Conservation (phyloP, 768 basidiomycete genomes). For the Hericium erinaceus region DNA sequence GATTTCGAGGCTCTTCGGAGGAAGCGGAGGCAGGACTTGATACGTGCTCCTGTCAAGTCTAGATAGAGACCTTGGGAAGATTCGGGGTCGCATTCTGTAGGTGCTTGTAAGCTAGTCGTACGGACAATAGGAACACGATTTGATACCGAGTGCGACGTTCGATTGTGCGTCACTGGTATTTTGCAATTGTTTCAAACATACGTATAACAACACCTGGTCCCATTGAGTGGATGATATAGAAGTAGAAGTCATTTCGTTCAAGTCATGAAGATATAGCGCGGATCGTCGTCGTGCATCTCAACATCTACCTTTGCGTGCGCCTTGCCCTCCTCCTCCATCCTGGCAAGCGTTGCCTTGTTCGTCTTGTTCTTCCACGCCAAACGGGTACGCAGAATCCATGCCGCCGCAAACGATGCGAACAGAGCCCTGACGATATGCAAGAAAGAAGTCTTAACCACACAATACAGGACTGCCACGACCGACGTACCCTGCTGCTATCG, state of each 20-base stretch:
- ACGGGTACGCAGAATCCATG: constrained; percentile 37
- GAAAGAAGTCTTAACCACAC: not conserved
- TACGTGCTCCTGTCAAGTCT: too few relatives aligned
- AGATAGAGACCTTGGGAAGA: too few relatives aligned
- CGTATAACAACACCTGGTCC: too few relatives aligned
- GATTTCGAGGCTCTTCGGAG: too few relatives aligned
- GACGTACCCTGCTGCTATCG: constrained; percentile 41
- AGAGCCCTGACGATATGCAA: constrained; percentile 27
- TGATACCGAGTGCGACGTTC: too few relatives aligned
- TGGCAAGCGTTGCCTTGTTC: constrained; percentile 25
- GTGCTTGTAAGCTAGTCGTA: too few relatives aligned
- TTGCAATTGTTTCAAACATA: too few relatives aligned
- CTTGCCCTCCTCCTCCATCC: constrained; percentile 21
- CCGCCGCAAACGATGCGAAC: constrained; percentile 31
- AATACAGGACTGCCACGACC: not conserved
- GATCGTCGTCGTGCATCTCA: not conserved
- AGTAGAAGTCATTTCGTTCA: not conserved
- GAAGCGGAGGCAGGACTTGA: too few relatives aligned
- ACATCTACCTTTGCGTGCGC: not conserved
- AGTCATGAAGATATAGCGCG: not conserved
- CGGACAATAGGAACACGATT: too few relatives aligned
- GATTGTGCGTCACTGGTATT: too few relatives aligned
- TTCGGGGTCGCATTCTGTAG: too few relatives aligned
- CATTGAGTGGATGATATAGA: too few relatives aligned
- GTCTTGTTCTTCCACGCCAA: constrained; percentile 33